Percentiles rank a stretch among this genome's conserved stretches.
These are phyloP conservation scores for Agrocybe praecox DNA, from an alignment of 768 basidiomycete genomes.

Conservation along the genomic window DNA sequence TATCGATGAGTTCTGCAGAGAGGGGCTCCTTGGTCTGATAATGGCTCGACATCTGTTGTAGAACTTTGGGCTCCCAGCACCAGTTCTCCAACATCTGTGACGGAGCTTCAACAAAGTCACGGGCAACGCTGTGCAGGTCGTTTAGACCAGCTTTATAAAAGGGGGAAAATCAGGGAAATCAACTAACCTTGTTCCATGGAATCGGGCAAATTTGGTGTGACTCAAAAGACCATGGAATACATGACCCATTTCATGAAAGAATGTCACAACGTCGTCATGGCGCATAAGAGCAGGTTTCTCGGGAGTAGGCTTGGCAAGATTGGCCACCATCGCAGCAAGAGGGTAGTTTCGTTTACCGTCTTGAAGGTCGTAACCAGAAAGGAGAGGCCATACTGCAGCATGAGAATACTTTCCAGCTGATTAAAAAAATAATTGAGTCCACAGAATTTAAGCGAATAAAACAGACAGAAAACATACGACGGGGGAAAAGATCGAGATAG, in stretches of 20 bases:
- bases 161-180: not conserved
- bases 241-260: conserved; percentile 91
- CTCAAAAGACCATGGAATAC: conserved; percentile 73
- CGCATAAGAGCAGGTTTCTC: conserved; percentile 83
- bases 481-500: conserved; percentile 87
- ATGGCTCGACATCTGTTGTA: conserved; percentile 80
- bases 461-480: conserved; percentile 47
- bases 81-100: conserved; percentile 94
- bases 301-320: conserved; percentile 83
- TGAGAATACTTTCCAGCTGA: conserved; percentile 81
- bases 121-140: conserved; percentile 50
- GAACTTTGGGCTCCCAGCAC: conserved; percentile 84
- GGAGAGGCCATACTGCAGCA: conserved; percentile 82
- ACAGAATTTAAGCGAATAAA: not conserved
- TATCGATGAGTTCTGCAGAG: conserved; percentile 71
- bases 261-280: conserved; percentile 88
- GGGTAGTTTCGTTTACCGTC: conserved; percentile 72
- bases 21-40: conserved; percentile 75
- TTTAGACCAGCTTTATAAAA: no score
- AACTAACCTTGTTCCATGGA: conserved; percentile 75
- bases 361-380: conserved; percentile 61
- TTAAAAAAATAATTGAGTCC: not conserved
- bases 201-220: conserved; percentile 68
- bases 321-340: conserved; percentile 85
- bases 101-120: conserved; percentile 89